Evolutionary conservation across 257 asterid genomes (phyloP).

Genomic region (Solanum pinnatisectum): DNA sequence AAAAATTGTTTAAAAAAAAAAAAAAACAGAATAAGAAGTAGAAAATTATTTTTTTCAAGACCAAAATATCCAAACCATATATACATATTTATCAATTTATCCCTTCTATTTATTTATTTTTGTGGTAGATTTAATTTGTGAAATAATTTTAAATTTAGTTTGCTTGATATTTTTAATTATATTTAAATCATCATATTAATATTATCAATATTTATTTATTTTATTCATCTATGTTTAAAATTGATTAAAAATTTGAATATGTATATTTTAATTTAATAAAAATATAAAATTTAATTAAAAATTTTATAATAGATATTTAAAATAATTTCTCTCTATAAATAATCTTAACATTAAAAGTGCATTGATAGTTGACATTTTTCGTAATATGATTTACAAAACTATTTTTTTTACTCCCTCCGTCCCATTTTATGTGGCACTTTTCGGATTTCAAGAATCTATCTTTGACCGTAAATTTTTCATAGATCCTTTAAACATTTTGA

Average conservation of each 20-base stretch:
- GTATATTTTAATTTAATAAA: too few relatives aligned
- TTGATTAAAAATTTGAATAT: not conserved
- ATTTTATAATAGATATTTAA: too few relatives aligned
- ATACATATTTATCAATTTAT: not conserved
- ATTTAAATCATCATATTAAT: not conserved
- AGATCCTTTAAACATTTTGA: too few relatives aligned
- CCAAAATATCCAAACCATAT: not conserved
- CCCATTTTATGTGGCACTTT: too few relatives aligned
- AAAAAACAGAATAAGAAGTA: not conserved
- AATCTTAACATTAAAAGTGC: not conserved
- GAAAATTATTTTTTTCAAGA: not conserved
- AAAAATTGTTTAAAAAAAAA: too few relatives aligned
- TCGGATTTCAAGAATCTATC: too few relatives aligned
- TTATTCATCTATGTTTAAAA: not conserved
- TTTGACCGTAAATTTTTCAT: too few relatives aligned
- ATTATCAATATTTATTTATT: not conserved
- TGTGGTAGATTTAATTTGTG: not conserved
- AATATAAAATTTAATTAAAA: too few relatives aligned
- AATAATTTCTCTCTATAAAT: not conserved
- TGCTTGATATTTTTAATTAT: not conserved
- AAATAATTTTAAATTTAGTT: too few relatives aligned
- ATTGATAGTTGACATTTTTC: too few relatives aligned
- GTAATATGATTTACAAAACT: not conserved
- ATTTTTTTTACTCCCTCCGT: too few relatives aligned
- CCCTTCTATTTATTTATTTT: not conserved